These are phyloP conservation scores for Aspergillus ostianus DNA, from an alignment of 495 filamentous ascomycete genomes.

Conservation along the genomic window DNA sequence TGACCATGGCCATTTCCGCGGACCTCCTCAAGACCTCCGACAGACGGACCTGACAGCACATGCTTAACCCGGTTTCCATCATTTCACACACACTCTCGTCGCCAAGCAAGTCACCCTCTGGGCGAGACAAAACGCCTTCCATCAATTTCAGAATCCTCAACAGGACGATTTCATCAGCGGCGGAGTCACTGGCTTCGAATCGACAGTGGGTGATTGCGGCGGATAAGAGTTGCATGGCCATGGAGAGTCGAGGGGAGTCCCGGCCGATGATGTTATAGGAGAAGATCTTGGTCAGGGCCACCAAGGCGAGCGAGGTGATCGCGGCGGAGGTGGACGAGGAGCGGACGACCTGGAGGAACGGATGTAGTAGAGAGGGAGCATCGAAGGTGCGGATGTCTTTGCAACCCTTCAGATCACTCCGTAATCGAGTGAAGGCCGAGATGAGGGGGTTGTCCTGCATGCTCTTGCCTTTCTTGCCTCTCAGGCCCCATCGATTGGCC, in stretches of 20 bases:
- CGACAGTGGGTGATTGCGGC: constrained; percentile 96
- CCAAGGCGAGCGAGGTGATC: constrained; percentile 89
- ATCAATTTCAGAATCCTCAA: constrained; percentile 93
- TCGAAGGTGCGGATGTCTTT: constrained; percentile 92
- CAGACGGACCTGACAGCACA: constrained; percentile 91
- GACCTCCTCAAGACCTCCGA: constrained; percentile 88
- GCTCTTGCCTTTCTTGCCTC: constrained; percentile 96
- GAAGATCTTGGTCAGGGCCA: constrained; percentile 97
- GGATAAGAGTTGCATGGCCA: constrained; percentile 93
- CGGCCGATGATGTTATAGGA: constrained; percentile 86
- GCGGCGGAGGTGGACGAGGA: constrained; percentile 94
- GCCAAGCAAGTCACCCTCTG: constrained; percentile 84
- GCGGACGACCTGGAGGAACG: constrained; percentile 95
- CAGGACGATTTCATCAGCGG: constrained; percentile 92
- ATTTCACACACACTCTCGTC: constrained; percentile 98
- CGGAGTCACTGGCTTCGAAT: constrained; percentile 93
- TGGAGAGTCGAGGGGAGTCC: constrained; percentile 76
- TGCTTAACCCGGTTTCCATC: constrained; percentile 98
- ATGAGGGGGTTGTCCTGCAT: constrained; percentile 98
- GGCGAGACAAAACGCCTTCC: constrained; percentile 94
- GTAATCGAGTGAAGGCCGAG: constrained; percentile 85
- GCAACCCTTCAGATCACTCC: constrained; percentile 86
- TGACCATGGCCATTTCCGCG: constrained; percentile 95
- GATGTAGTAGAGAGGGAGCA: constrained; percentile 84
- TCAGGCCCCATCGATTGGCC: constrained; percentile 77